Conservation (phyloP, 345 rosid genomes). For the Cochlearia excelsa region DNA sequence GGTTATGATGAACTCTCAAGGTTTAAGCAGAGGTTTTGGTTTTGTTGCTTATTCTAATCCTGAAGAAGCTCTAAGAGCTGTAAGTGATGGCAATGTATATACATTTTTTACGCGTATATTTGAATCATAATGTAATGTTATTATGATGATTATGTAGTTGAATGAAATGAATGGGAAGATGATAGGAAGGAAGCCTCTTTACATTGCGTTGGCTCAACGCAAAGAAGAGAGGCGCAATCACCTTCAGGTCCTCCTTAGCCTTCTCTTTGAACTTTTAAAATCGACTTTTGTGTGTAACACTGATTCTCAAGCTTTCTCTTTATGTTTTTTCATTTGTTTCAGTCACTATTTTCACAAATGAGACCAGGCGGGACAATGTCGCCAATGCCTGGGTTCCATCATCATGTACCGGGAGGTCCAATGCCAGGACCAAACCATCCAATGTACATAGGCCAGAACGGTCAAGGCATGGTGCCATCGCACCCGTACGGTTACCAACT, state of each 20-base stretch:
- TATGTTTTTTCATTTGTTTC: slow-evolving; percentile 4
- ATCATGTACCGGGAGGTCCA: slow-evolving; percentile 17
- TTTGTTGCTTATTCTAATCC: slow-evolving; percentile 62
- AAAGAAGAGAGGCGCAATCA: slow-evolving; percentile 64
- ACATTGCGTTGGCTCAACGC: slow-evolving; percentile 69
- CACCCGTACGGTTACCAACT: slow-evolving; percentile 52
- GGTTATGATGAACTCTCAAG: slow-evolving; percentile 54
- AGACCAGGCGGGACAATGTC: slow-evolving; percentile 13
- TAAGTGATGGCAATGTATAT: slow-evolving; percentile 26
- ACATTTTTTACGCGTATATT: neutral
- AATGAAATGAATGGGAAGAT: slow-evolving; percentile 65
- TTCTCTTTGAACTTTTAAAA: neutral
- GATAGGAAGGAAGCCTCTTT: slow-evolving; percentile 59
- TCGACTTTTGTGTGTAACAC: too few species aligned
- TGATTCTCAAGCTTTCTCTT: too few species aligned
- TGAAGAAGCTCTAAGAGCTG: slow-evolving; percentile 70
- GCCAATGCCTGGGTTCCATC: slow-evolving; percentile 12
- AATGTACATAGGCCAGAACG: slow-evolving; percentile 26
- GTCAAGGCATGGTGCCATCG: slow-evolving; percentile 44
- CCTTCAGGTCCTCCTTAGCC: slow-evolving; percentile 25
- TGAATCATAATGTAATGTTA: neutral
- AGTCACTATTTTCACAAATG: slow-evolving; percentile 36
- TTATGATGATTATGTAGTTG: slow-evolving; percentile 36
- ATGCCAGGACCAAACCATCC: slow-evolving; percentile 17
- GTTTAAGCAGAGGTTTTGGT: slow-evolving; percentile 62